These are phyloP conservation scores for Setaria italica DNA, from an alignment of 202 grass and related monocot genomes.

Conservation along the genomic window DNA sequence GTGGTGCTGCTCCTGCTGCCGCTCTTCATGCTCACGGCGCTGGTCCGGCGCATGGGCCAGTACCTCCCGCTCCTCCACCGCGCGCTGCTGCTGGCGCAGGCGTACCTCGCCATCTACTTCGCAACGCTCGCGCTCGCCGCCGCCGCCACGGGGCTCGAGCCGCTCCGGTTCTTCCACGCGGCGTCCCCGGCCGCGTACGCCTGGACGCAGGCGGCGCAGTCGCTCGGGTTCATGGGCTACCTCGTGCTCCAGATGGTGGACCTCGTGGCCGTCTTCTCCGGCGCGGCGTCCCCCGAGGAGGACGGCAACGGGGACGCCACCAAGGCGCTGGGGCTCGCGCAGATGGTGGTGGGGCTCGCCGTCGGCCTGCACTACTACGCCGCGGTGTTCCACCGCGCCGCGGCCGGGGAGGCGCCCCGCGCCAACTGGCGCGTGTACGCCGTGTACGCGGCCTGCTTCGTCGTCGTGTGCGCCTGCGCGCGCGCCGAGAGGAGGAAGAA, in stretches of 20 bases:
- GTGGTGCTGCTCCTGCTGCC: slow-evolving; percentile 67
- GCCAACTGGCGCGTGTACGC: slow-evolving; percentile 93
- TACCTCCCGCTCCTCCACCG: slow-evolving; percentile 84
- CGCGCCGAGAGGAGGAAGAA: slow-evolving; percentile 93
- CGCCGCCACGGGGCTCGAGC: slow-evolving; percentile 80
- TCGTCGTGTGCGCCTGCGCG: slow-evolving; percentile 82
- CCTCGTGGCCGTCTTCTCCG: slow-evolving; percentile 79
- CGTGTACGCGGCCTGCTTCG: slow-evolving; percentile 87
- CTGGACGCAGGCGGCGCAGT: slow-evolving; percentile 96
- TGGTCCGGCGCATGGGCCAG: slow-evolving; percentile 66
- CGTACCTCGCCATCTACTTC: slow-evolving; percentile 99
- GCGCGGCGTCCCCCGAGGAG: slow-evolving; percentile 53
- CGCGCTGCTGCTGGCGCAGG: slow-evolving; percentile 82
- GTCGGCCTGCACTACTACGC: slow-evolving; percentile 94
- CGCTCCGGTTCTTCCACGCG: slow-evolving; percentile 94
- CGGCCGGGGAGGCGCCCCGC: slow-evolving; percentile 76
- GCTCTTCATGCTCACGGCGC: slow-evolving; percentile 69
- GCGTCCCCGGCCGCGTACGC: slow-evolving; percentile 80
- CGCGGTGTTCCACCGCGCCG: slow-evolving; percentile 93
- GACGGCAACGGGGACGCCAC: slow-evolving; percentile 42
- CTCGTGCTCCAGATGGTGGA: slow-evolving; percentile 89
- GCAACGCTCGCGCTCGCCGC: slow-evolving; percentile 82
- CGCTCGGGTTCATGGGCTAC: slow-evolving; percentile 81
- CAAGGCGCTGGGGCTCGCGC: slow-evolving; percentile 73
- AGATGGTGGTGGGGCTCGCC: slow-evolving; percentile 89